phyloP scores from a whole-genome alignment of 805 yeast genomes.

The Candida pseudofarinosa region DNA sequence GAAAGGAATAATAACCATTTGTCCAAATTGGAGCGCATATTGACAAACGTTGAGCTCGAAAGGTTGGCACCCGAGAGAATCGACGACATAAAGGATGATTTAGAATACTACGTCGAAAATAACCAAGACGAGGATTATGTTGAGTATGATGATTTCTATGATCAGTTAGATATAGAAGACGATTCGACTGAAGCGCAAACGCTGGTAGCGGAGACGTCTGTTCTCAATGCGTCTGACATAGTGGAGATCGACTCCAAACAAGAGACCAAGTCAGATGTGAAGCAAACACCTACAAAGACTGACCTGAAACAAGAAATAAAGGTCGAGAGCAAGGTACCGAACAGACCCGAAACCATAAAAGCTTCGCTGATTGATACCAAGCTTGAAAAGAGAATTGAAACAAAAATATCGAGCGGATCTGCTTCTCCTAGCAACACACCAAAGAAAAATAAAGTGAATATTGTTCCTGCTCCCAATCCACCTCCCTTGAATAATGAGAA shows the following conservation, averaged over 20 bases:
- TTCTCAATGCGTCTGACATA: conserved; percentile 9
- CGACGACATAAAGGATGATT: conserved; percentile 78
- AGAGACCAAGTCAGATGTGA: not conserved
- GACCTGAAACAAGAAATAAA: conserved; percentile 3
- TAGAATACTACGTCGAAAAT: conserved; percentile 88
- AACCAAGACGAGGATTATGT: conserved; percentile 91
- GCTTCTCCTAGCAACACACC: conserved; percentile 11
- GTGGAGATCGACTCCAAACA: conserved; percentile 1
- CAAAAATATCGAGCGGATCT: not conserved
- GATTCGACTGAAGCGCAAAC: conserved; percentile 25
- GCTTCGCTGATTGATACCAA: not conserved
- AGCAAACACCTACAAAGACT: not conserved
- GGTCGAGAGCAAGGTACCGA: not conserved
- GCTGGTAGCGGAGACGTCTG: conserved; percentile 19
- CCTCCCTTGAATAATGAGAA: conserved; percentile 19
- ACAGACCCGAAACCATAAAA: not conserved
- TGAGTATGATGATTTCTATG: conserved; percentile 91
- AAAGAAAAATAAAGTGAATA: conserved; percentile 13
- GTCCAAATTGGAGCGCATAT: conserved; percentile 68
- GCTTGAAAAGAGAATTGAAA: not conserved
- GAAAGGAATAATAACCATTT: conserved; percentile 80
- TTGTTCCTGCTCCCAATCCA: conserved; percentile 19
- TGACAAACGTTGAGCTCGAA: conserved; percentile 75
- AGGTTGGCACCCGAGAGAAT: conserved; percentile 74
- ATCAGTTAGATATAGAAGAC: conserved; percentile 70